These are phyloP conservation scores for Oryza punctata DNA, from an alignment of 176 grass and related monocot species.

Conservation along the genomic window DNA sequence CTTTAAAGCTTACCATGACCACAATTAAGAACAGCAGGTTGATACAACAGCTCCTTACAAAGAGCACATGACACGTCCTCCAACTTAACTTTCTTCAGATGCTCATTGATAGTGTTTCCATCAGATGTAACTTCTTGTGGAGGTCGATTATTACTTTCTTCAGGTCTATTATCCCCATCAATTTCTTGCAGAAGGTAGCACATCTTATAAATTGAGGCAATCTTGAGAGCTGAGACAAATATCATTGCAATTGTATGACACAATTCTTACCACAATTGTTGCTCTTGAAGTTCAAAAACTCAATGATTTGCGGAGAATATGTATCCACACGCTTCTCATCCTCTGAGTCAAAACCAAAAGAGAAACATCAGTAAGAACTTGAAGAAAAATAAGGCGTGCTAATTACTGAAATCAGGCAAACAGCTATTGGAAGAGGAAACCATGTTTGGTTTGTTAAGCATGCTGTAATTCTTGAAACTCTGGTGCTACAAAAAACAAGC, in stretches of 20 bases:
- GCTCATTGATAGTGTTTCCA: slow-evolving; percentile 8
- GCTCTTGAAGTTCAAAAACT: slow-evolving; percentile 35
- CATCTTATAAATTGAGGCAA: slow-evolving; percentile 8
- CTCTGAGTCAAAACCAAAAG: slow-evolving; percentile 50
- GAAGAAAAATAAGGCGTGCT: slow-evolving; percentile 5
- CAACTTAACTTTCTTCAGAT: slow-evolving; percentile 55
- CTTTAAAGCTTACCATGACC: slow-evolving; percentile 79
- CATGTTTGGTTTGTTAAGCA: background rate
- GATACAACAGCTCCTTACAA: slow-evolving; percentile 72
- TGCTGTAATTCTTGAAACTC: background rate
- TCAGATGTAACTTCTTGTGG: slow-evolving; percentile 39
- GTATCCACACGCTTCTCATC: slow-evolving; percentile 48
- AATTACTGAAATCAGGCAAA: slow-evolving; percentile 21
- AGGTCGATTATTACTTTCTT: slow-evolving; percentile 31
- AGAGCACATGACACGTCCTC: slow-evolving; percentile 67
- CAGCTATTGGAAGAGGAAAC: background rate
- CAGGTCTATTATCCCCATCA: slow-evolving; percentile 34
- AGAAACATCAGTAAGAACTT: slow-evolving; percentile 29
- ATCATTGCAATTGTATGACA: background rate
- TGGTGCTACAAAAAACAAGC: slow-evolving; percentile 15
- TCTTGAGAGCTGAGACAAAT: background rate
- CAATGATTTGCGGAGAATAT: slow-evolving; percentile 77
- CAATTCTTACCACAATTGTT: slow-evolving; percentile 54
- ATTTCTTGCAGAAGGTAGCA: slow-evolving; percentile 8
- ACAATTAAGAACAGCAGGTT: slow-evolving; percentile 91